phyloP scores from a whole-genome alignment of 225 moss, liverwort and hornwort species.

The Neckera pumila region DNA sequence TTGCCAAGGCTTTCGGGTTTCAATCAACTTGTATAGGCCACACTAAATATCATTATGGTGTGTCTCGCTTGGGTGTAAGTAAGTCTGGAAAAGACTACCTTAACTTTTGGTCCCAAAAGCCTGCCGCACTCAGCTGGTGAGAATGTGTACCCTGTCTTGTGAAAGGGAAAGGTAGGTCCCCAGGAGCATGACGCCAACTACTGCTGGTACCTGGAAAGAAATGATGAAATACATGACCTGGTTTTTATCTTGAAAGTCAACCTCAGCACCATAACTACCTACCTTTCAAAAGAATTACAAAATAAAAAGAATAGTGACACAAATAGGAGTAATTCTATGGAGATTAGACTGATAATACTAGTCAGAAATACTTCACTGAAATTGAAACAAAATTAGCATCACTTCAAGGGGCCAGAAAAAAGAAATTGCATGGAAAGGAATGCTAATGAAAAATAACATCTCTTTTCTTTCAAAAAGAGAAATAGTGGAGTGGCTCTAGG shows the following conservation, averaged over 20 bases:
- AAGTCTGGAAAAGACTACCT: background rate
- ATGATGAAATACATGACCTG: slow-evolving; percentile 8
- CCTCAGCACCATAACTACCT: background rate
- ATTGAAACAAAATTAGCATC: too few relatives aligned
- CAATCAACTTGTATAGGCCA: background rate
- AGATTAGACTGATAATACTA: too few relatives aligned
- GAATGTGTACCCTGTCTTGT: background rate
- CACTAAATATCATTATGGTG: background rate
- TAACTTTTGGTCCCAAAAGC: background rate
- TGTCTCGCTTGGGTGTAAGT: background rate
- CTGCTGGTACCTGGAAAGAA: background rate
- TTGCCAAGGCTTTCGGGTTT: too few relatives aligned
- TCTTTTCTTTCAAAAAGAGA: too few relatives aligned
- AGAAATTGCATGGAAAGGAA: too few relatives aligned
- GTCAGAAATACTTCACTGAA: too few relatives aligned
- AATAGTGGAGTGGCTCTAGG: too few relatives aligned
- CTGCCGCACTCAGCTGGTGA: background rate
- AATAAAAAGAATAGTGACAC: too few relatives aligned
- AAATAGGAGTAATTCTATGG: too few relatives aligned
- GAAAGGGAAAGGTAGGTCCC: background rate
- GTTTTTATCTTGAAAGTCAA: background rate
- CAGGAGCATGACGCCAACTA: background rate
- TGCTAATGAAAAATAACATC: too few relatives aligned
- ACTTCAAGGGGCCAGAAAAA: too few relatives aligned
- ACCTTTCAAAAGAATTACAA: too few relatives aligned